Evolutionary conservation across 768 basidiomycete species (phyloP), one percentile per base, ranked within the genome.

Genomic region (Clitopilus passeckerianus): DNA sequence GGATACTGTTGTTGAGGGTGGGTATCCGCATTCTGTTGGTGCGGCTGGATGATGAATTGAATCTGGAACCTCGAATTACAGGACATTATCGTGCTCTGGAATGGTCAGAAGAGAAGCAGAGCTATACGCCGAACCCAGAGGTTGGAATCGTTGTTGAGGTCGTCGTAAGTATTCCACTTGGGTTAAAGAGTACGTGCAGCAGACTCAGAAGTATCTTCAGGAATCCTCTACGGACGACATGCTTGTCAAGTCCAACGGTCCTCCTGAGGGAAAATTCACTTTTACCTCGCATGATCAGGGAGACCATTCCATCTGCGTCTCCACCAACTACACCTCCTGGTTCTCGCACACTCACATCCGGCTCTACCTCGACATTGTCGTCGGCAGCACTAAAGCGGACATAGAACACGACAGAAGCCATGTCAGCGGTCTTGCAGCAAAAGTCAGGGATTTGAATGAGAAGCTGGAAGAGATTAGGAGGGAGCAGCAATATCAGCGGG

Each of bases 401-500:
- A 72, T 81, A n/a, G 91, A 95, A 58, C 86, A 91, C 57, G 94
- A 96, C 75, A 83, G 93, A 27, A 84, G 82, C 9, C 94, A 95
- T 71, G 85, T 95, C 24, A 89, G 87, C 2, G 87, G 91, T 65
- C 76, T 95, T 34, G 89, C 92, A 0, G 69, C 81, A 53, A 93
- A 93, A 73, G 80, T 99, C 58, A 87, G 93, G 24, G 97, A 98
- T 67, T 79, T 99, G 61, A 99, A 98, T 74, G 82, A 86, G 68
- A 96, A 94, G 72, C 79, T 99, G 54, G 92, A 91, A 71, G 94
- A 96, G 66, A 90, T 98, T 58, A 82, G 93, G 52, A 80, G 94
- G 23, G 97, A 98, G 74, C 97, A 99, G 75, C 92, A 95, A 73
- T 99, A 98, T 70, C 96, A 98, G 77, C 82, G 97, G 44, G 96